Base-by-base conservation (phyloP, 202 grass and related monocot species). In the Musa balbisiana region DNA sequence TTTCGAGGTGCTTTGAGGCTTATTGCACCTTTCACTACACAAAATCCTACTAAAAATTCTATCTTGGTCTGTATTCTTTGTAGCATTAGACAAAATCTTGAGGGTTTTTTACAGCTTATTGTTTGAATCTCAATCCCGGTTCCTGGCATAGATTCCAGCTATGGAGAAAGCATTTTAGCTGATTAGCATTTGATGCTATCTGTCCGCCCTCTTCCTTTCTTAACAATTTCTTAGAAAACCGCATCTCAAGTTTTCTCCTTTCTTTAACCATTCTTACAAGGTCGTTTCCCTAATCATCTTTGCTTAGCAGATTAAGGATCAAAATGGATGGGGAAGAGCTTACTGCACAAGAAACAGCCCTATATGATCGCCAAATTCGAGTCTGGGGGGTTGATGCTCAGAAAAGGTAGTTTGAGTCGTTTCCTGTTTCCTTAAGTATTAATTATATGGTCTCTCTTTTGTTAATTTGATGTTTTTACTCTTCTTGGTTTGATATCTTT, bases 321-420 rank as follows among this genome's bases (percentile, higher is more conserved):
- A 84, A 60, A 11, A 85, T 82, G 56, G 80, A 29, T 25, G 90
- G 84, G 59, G 94, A 86, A 72, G 85, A 94, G 72, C 85, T 93
- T 53, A 98, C 94, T 68, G 91, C 91, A 60, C 88, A 98, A 80
- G 85, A 98, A 77, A 98, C 94, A 13, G 94, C 91, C 58, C 85
- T 98, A 52, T 98, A 98, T 83, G 94, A 98, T 74, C 94, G 94
- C 71, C 94, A 98, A 85, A 98, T 98, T 81, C 88, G 94, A 64
- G 91, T 94, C 9, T 98, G 94, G 94, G 94, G 94, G 72, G 88
- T 98, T 66, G 88, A 98, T 56, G 94, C 94, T 55, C 94, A 98
- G 84, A 98, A 98, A 83, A 93, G 91, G 94, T 97, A 65, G 33
- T 29, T 13, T 26, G 29, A 49, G 2, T 67, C 49, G 15, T 55